A percentile compares a stretch with the other conserved stretches of the same genome.
Conservation (phyloP, 73 alveolate species). For the Breviolum minutum region DNA sequence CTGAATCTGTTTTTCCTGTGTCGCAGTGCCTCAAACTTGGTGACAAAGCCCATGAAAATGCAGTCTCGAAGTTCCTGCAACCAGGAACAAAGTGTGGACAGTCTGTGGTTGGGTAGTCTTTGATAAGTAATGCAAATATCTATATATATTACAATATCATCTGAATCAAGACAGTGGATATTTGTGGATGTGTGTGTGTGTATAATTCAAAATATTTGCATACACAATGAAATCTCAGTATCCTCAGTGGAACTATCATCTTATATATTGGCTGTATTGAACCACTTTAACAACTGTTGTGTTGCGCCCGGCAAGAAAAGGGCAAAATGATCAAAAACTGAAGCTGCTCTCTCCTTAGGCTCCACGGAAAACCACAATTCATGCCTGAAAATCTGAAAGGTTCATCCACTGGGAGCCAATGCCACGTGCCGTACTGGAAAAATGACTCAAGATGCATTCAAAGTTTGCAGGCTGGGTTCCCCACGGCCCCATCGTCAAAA, state of each 20-base stretch:
- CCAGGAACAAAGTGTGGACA: no score
- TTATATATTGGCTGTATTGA: no score
- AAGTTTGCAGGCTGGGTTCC: background rate
- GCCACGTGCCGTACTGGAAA: no score
- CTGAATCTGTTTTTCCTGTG: no score
- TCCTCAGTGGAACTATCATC: no score
- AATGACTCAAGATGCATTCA: background rate
- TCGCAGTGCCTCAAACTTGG: background rate
- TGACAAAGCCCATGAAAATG: conserved; percentile 21
- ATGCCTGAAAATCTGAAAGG: conserved; percentile 6
- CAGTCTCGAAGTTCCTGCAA: conserved; percentile 63
- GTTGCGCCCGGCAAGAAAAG: background rate
- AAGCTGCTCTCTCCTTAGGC: conserved; percentile 35
- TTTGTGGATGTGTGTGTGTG: background rate
- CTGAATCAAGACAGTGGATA: background rate
- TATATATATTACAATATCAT: no score
- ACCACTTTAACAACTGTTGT: no score
- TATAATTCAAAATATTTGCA: no score
- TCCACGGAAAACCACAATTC: conserved; percentile 42
- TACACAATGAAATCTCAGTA: no score
- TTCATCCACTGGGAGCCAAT: no score
- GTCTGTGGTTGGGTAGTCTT: no score
- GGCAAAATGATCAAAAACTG: background rate
- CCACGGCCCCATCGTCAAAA: conserved; percentile 45
- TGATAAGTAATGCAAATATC: no score